Conservation (phyloP, 805 yeast species). For the Sugiyamaella valdiviana region DNA sequence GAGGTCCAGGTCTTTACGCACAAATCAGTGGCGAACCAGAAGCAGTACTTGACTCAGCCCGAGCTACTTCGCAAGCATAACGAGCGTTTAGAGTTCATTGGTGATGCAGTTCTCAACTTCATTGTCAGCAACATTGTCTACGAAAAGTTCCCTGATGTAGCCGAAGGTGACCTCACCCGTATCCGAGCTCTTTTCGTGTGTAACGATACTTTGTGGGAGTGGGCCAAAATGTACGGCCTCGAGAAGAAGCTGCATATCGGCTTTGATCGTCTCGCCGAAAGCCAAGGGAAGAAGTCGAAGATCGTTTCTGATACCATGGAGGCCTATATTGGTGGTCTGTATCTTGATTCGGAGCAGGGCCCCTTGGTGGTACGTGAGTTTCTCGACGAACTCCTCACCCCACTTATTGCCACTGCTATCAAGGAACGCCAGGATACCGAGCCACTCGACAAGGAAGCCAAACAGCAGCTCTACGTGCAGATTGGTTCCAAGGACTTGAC, state of each 20-base stretch:
- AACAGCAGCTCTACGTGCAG: conserved; percentile 59
- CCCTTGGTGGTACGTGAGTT: conserved; percentile 27
- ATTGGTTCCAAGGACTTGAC: conserved; percentile 69
- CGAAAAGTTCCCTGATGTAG: conserved; percentile 56
- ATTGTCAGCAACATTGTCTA: conserved; percentile 66
- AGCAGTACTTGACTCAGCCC: conserved; percentile 46
- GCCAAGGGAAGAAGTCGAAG: conserved; percentile 38
- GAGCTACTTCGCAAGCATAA: conserved; percentile 63
- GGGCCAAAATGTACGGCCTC: conserved; percentile 55
- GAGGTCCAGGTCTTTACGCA: conserved; percentile 74
- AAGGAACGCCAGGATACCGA: conserved; percentile 27
- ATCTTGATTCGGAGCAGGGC: conserved; percentile 46
- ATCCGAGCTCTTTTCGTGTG: conserved; percentile 66
- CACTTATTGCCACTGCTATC: conserved; percentile 32
- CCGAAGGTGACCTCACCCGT: conserved; percentile 76
- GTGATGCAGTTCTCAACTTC: conserved; percentile 76
- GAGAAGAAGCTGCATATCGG: conserved; percentile 14
- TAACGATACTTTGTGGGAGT: conserved; percentile 63
- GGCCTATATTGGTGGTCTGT: conserved; percentile 86
- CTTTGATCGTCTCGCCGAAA: conserved; percentile 11
- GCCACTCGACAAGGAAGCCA: conserved; percentile 57
- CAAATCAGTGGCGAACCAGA: conserved; percentile 60
- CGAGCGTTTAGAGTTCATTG: conserved; percentile 84
- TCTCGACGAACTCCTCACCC: conserved; percentile 30
- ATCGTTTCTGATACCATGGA: conserved; percentile 85